Evolutionary conservation across 208 protist genomes (phyloP), one percentile per base, ranked within the genome.

Genomic region (Crithidia thermophila): DNA sequence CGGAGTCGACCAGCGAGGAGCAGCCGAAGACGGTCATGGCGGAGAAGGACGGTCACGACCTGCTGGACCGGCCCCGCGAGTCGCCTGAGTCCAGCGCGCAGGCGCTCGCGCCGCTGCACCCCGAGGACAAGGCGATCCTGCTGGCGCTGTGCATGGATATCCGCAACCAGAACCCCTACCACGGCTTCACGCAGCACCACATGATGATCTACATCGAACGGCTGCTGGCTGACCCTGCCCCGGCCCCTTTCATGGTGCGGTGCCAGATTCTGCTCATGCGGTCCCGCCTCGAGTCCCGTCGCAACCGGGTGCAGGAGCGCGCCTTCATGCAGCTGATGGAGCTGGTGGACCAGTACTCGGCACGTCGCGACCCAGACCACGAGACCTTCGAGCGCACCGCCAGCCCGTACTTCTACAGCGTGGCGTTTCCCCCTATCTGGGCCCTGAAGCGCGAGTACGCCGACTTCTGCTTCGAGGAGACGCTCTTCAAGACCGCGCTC

Each of bases 201-300:
- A 96, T 96, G 80, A 81, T 87, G 65, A 88, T 88, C 11, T 98
- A 97, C 77, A 74, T 97, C 14, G 89, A 95, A 58, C 77, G 91
- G 5, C 78, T 98, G 3, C 66, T 98, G 9, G 76, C 79, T 11
- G 86, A 97, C 55, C 79, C 91, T 0, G 78, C 80, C 9, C 60
- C 71, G 9, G 73, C 90, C 9, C 90, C 90, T 0, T 96, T 94
- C 59, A 60, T 92, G 49, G 80, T 96, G 51, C 80, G 77, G n/a
- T 79, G 59, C 46, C 83, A 93, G 64, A 87, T 64, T 18, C 78
- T 97, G 20, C 82, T 97, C 31, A 43, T 94, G 27, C 78, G 88
- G n/a, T 47, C 81, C 0, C 83, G 90, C 0, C 74, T 98, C n/a
- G 93, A 98, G 78, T 18, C 46, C 18, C 65, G 74, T 33, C 82